phyloP scores from a whole-genome alignment of 2,329 filamentous ascomycete species.

The Hymenoscyphus albidus region DNA sequence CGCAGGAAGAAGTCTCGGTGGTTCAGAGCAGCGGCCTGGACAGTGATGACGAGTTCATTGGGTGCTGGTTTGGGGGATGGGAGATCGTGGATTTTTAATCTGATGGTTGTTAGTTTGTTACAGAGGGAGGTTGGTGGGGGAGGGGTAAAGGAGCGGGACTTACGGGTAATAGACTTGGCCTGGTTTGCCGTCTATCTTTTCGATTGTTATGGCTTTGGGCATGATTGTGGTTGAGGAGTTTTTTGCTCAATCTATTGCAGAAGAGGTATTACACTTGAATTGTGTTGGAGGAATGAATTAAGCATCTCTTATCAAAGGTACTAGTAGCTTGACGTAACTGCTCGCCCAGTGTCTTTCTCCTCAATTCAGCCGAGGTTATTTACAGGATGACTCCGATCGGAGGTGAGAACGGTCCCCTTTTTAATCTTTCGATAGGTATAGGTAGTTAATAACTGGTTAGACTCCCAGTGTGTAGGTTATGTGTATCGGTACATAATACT shows the following conservation, averaged over 20 bases:
- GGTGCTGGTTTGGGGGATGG: conserved; percentile 60
- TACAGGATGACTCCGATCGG: not conserved
- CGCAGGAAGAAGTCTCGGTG: conserved; percentile 95
- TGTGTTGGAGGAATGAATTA: not conserved
- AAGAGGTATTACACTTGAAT: not conserved
- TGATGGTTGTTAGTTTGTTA: conserved; percentile 29
- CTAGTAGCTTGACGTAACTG: not conserved
- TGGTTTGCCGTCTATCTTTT: conserved; percentile 73
- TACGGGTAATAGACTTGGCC: conserved; percentile 83
- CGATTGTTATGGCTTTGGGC: conserved; percentile 38
- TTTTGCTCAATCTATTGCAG: not conserved
- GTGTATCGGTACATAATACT: too few species aligned
- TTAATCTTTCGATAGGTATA: too few species aligned
- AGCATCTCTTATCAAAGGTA: not conserved
- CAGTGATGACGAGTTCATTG: conserved; percentile 67
- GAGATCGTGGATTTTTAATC: conserved; percentile 55
- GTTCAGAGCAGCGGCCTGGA: conserved; percentile 81
- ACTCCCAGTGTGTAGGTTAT: too few species aligned
- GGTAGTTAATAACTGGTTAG: too few species aligned
- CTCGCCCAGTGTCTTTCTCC: not conserved
- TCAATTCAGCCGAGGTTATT: conserved; percentile 7
- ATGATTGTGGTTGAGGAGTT: conserved; percentile 45
- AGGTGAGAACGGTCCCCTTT: too few species aligned
- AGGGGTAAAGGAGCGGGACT: conserved; percentile 25
- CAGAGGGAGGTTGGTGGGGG: conserved; percentile 32